Evolutionary conservation across 805 yeast genomes (phyloP), one percentile per base, ranked within the genome.

Genomic region (Ogataea haglerorum): DNA sequence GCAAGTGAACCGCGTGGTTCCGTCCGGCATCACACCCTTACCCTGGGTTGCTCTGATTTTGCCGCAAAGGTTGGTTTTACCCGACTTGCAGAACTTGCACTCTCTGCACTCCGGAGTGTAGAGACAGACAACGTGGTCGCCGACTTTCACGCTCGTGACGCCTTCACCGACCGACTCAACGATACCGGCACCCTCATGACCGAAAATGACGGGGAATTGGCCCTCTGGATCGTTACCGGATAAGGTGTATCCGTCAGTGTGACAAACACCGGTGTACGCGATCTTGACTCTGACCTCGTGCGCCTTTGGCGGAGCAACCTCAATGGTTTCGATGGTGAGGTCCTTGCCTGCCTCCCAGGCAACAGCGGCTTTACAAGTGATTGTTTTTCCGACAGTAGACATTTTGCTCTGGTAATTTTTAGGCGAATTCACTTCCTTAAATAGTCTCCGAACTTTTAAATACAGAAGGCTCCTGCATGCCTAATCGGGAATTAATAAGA

Each of bases 161-260:
- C 86, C 97, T 61, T 85, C 95, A 58, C 99, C 99, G 30, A 93
- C 76, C 38, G 88, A 77, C 72, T 91, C 99, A 32, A 93, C 98
- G 47, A 87, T 72, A 60, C 99, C 99, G 28, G 97, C 96, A 68
- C 97, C 96, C 68, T 93, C 99, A 68, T 93, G 99, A 48, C 99
- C 99, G 57, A 95, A 74, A 46, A 93, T 70, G 14, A 81, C 83
- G 13, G 98, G 98, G 77, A 89, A 89, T 10, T 83, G 85, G 56
- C 98, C 99, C 69, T 93, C 99, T 40, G 98, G 93, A 65, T 93
- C 99, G 42, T 71, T 76, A 45, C 99, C 99, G 35, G 95, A 82
- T 52, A 93, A 74, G 9, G 98, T 91, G 73, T 84, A 93, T 28
- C 97, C 97, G 64, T 93, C 99, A 25, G 99, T 93, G 72, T 93